Evolutionary conservation across 805 yeast species (phyloP), one percentile per base, ranked within the genome.

Genomic region (Lachancea meyersii): DNA sequence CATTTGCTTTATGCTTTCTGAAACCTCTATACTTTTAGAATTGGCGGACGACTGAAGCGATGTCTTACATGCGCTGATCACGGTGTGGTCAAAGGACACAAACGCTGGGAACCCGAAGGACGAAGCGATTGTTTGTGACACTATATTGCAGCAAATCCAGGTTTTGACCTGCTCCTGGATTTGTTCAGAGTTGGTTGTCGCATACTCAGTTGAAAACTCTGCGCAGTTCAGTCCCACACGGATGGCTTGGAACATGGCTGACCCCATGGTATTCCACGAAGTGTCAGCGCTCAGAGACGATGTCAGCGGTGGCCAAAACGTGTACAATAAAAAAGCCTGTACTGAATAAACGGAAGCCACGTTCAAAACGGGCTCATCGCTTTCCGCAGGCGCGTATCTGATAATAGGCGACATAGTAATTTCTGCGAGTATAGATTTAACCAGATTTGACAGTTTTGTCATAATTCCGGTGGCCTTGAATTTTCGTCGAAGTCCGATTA

Each of bases 221-320:
- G 88, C 93, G 18, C 88, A 75, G 56, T 93, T 96, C 21, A 93
- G 69, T 0, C 98, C 97, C 13, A 91, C 84, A 42, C 97, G 69
- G 26, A 89, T 82, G 0, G 97, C 97, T 57, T 87, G 96, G 63
- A 86, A 86, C 53, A 88, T 71, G 4, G 97, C 97, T 35, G 86
- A 80, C 0, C 97, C 97, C 18, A 87, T 82, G 1, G 97, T 86
- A 58, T 85, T 86, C 95, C 97, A 91, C 3, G 95, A 83, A 6
- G 96, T 83, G 58, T 93, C 97, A 0, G 97, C 96, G 62, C 94
- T 85, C 36, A 93, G 71, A 0, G 97, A 88, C 0, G 97, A 87
- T 0, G 96, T 86, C 30, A 89, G 73, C 3, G 97, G 96, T 0
- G 97, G 97, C 98, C 97, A 91, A 60, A 82, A 79, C 0, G 97